These are phyloP conservation scores for Pterulicium gracile DNA, from an alignment of 1,284 basidiomycete species.

Conservation along the genomic window DNA sequence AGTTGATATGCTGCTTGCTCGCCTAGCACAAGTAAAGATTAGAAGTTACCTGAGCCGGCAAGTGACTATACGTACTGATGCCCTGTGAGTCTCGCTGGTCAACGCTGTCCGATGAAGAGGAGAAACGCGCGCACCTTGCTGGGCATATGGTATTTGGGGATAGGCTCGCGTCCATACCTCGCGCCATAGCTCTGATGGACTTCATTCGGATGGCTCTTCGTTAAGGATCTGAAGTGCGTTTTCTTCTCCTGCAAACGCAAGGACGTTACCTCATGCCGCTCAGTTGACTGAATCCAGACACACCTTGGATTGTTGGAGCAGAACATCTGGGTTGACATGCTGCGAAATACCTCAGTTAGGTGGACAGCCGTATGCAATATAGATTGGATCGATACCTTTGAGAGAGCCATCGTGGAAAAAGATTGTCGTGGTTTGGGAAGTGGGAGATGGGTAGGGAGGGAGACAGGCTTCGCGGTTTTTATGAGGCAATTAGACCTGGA, in stretches of 20 bases:
- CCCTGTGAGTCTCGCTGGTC: slow-evolving; percentile 21
- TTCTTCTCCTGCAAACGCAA: slow-evolving; percentile 33
- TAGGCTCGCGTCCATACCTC: slow-evolving; percentile 49
- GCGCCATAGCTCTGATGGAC: slow-evolving; percentile 43
- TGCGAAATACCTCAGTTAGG: slow-evolving; percentile 16
- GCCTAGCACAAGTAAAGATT: not conserved
- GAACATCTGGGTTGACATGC: slow-evolving; percentile 55
- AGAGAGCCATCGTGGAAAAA: slow-evolving; percentile 36
- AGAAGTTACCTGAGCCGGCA: not conserved
- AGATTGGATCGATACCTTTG: slow-evolving; percentile 28
- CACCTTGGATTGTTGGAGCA: slow-evolving; percentile 47
- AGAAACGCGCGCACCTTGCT: slow-evolving; percentile 26
- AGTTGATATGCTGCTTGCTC: slow-evolving; percentile 61
- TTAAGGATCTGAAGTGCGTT: slow-evolving; percentile 26
- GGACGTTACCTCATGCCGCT: not conserved
- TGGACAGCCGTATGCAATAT: not conserved
- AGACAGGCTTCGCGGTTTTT: not conserved
- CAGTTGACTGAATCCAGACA: slow-evolving; percentile 8
- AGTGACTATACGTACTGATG: not conserved
- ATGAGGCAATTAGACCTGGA: not conserved
- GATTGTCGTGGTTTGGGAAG: too few species aligned
- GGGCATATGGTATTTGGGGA: slow-evolving; percentile 63
- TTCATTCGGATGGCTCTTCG: slow-evolving; percentile 21
- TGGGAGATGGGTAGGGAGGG: not conserved
- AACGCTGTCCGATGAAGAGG: not conserved